Percentiles rank a stretch among this genome's conserved stretches.
These are phyloP conservation scores for Cladophialophora yegresii DNA, from an alignment of 2,329 filamentous ascomycete genomes.

Conservation along the genomic window DNA sequence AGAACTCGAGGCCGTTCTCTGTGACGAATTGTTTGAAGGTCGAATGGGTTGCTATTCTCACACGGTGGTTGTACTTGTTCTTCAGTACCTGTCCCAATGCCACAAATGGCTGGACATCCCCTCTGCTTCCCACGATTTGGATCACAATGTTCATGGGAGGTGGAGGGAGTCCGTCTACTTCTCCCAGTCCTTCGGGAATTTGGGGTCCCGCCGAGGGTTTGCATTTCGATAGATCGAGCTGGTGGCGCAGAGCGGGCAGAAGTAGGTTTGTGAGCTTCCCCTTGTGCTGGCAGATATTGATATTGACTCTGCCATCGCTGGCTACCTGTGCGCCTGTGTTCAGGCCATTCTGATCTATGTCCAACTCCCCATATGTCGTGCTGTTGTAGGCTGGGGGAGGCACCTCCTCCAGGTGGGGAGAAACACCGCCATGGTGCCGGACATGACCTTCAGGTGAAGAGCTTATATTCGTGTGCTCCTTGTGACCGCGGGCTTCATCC, in stretches of 20 bases:
- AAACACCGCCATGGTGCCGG: constrained; percentile 28
- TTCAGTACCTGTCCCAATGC: constrained; percentile 67
- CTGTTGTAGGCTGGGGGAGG: constrained; percentile 37
- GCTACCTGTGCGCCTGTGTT: constrained; percentile 63
- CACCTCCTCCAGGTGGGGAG: constrained; percentile 33
- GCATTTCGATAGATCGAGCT: constrained; percentile 53
- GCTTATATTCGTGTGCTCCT: constrained; percentile 6
- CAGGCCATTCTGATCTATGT: constrained; percentile 64
- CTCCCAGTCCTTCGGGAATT: constrained; percentile 71
- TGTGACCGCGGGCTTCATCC: constrained; percentile 6
- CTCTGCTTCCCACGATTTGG: constrained; percentile 72
- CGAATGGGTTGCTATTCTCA: constrained; percentile 71
- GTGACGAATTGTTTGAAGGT: constrained; percentile 69
- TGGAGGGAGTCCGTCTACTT: constrained; percentile 60
- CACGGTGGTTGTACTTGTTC: constrained; percentile 67
- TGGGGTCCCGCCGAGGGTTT: constrained; percentile 59
- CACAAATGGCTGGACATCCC: constrained; percentile 75
- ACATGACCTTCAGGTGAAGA: constrained; percentile 20
- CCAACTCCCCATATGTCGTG: constrained; percentile 60
- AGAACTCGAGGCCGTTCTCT: constrained; percentile 73
- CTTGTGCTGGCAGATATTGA: constrained; percentile 74
- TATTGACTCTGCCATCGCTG: constrained; percentile 77
- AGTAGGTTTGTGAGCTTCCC: constrained; percentile 67
- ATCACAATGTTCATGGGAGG: constrained; percentile 69
- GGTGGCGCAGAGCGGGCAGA: constrained; percentile 62